Evolutionary conservation across 2,329 filamentous ascomycete species (phyloP), one percentile per base, ranked within the genome.

Genomic region (Xylariaceae sp.): DNA sequence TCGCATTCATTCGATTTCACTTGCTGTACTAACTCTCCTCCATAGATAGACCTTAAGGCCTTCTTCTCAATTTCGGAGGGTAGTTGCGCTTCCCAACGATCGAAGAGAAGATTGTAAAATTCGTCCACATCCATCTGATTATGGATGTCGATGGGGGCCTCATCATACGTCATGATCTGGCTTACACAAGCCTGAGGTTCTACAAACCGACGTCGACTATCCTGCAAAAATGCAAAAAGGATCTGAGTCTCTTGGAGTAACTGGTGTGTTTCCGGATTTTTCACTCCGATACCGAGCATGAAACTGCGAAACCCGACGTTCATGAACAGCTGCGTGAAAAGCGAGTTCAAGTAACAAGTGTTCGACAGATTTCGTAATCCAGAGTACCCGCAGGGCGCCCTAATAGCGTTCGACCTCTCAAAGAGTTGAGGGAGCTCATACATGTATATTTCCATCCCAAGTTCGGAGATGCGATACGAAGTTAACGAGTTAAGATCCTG

Each of bases 61-160:
- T 84, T 86, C 73, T 90, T 96, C 32, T 86, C 84, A n/a, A 86
- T 81, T 1, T 79, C 74, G 9, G 83, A 81, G 18, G 82, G 73
- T 62, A 98, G 85, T 67, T 96, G 91, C 7, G 85, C 84, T 70
- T 99, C 96, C 84, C 92, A 92, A 21, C 92, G 85, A 71, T 96
- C 92, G 66, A 98, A 95, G 0, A 99, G 81, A 3, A 96, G 81
- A 67, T 95, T 96, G 77, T 96, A 98, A 71, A 98, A 99, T 71
- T 97, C 93, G 65, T 98, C 95, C 4, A 97, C 95, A 70, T 99
- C 95, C 91, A 99, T 98, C 73, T 99, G 95, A 56, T 90, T 86
- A 53, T 88, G 86, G 21, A 96, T 88, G 71, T 98, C 92, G 60
- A 99, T 96, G 16, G 84, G 81, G 2, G 86, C 82, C 55, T 92